Evolutionary conservation across 805 yeast genomes (phyloP).

Genomic region (Candida yuanshanica): DNA sequence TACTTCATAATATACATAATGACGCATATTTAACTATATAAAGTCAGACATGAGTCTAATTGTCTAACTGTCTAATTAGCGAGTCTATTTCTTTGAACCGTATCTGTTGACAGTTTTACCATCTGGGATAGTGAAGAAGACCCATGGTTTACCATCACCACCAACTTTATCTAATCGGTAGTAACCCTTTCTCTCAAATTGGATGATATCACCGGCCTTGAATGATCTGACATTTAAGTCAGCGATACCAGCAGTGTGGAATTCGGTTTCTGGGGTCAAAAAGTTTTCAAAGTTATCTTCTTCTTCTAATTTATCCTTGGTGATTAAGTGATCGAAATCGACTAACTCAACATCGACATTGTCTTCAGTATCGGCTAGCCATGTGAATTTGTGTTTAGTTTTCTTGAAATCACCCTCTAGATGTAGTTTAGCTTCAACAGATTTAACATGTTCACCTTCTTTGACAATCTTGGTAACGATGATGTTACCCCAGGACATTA

Average conservation of each 20-base stretch:
- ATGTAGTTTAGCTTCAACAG: constrained; percentile 73
- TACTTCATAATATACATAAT: not conserved
- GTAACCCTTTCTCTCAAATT: constrained; percentile 97
- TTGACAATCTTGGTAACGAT: constrained; percentile 66
- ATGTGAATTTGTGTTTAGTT: constrained; percentile 89
- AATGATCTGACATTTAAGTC: constrained; percentile 72
- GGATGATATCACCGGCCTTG: constrained; percentile 84
- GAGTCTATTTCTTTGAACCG: constrained; percentile 54
- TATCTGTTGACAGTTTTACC: constrained; percentile 79
- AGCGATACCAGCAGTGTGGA: constrained; percentile 71
- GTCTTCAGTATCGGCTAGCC: constrained; percentile 84
- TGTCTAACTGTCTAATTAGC: not conserved
- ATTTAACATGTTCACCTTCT: constrained; percentile 51
- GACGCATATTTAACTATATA: not conserved
- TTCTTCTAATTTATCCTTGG: constrained; percentile 92
- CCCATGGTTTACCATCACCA: constrained; percentile 55
- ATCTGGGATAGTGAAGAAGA: constrained; percentile 92
- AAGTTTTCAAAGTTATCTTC: constrained; percentile 90
- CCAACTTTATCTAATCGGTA: constrained; percentile 67
- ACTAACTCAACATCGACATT: constrained; percentile 69
- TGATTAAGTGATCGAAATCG: constrained; percentile 91
- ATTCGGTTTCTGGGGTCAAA: constrained; percentile 82
- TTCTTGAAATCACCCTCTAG: constrained; percentile 96
- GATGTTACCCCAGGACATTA: constrained; percentile 99
- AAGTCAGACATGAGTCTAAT: not conserved